A percentile compares a stretch with the other conserved stretches of the same genome.
phyloP scores from a whole-genome alignment of 73 alveolate genomes.

The Symbiodinium natans region DNA sequence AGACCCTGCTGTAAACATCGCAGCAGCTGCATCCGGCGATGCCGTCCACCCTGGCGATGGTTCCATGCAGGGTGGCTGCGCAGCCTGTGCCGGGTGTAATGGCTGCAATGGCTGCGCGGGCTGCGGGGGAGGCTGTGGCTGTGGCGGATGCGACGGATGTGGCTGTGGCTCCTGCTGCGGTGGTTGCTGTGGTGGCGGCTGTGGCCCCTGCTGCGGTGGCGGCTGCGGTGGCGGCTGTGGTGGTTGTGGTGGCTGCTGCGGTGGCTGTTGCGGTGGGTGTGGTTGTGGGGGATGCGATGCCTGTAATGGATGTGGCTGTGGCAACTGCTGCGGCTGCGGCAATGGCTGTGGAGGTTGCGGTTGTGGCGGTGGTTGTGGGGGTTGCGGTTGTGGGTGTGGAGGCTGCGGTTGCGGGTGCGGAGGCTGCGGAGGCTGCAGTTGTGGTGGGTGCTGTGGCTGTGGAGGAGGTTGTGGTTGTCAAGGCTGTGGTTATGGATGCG shows the following conservation, averaged over 20 bases:
- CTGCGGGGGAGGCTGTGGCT: conserved; percentile 33
- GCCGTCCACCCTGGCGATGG: not conserved
- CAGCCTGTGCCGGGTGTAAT: not conserved
- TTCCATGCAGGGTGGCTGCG: not conserved
- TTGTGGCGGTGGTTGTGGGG: not conserved
- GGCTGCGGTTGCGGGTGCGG: conserved; percentile 10
- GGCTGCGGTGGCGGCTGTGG: too few species aligned
- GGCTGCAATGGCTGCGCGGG: not conserved
- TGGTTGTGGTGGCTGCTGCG: too few species aligned
- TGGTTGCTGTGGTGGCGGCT: not conserved
- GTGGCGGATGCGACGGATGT: conserved; percentile 15
- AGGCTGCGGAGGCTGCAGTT: conserved; percentile 8
- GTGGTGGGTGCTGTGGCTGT: not conserved
- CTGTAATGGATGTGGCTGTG: not conserved
- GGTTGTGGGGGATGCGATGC: not conserved
- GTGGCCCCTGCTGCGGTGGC: too few species aligned
- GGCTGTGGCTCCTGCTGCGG: conserved; percentile 2
- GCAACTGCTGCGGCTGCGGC: not conserved
- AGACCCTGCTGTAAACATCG: too few species aligned
- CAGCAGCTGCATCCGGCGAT: not conserved
- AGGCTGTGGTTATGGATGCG: not conserved
- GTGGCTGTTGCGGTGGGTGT: not conserved
- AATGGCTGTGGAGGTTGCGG: not conserved
- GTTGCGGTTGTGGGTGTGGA: conserved; percentile 27
- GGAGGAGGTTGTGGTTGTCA: not conserved